Evolutionary conservation across 108 stramenopile genomes (phyloP), one percentile per base, ranked within the genome.

Genomic region (Epithemia pelagica): DNA sequence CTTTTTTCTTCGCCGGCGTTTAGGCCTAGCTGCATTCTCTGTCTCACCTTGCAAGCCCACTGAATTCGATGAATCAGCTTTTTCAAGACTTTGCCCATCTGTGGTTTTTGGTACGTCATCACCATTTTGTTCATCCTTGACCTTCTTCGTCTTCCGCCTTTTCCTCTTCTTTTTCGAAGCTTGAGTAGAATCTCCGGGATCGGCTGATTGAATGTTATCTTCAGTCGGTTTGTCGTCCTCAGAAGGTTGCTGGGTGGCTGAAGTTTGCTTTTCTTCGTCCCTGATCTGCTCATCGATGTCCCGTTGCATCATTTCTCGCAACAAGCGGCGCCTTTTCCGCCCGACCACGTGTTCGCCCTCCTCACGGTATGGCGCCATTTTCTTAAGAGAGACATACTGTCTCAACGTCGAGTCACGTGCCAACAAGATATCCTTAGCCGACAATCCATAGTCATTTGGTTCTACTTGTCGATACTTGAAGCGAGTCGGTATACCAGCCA

Each of bases 391-490:
- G 22, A 99, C 98, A 67, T 90, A 97, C 63, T 92, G 85, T 67
- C 97, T 96, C 60, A 99, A 77, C 22, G 92, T 89, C 2, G 77
- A 58, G 75, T 98, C 97, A 26, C 91, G 81, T 8, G 98, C 96
- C 52, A 90, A 71, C 25, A 99, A 78, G 65, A 99, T 96, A 67
- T 98, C 98, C 65, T 96, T 90, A 21, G 94, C 75, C 21, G 85
- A 80, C 62, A 99, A 74, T 3, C 99, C 99, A 71, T 85, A 99
- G 69, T 74, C 82, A 64, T 98, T 95, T 18, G 77, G 53, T 37
- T 91, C 88, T 3, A 99, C 99, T 51, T 85, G 71, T 5, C 94
- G 81, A 78, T 99, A 99, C 71, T 97, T 98, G 86, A 99, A 99
- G n/a, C 97, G 87, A 2, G 92, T 93, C 22, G 94, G 96, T 82